Evolutionary conservation across 495 filamentous ascomycete genomes (phyloP).

Genomic region (Penicillium tannophilum): DNA sequence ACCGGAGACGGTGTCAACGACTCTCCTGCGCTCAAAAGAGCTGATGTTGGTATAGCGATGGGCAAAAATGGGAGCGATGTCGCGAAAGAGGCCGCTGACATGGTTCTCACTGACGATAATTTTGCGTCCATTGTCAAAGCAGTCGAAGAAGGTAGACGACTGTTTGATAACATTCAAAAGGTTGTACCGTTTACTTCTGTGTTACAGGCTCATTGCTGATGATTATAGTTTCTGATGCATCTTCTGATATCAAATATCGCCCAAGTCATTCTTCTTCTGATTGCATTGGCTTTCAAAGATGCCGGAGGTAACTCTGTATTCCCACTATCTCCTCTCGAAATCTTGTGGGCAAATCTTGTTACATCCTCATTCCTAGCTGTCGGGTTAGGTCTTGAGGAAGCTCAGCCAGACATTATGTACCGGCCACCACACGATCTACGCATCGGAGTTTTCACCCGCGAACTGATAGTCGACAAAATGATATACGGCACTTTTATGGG

Average conservation of each 20-base stretch:
- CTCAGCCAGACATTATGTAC: slow-evolving; percentile 66
- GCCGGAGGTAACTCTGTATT: slow-evolving; percentile 64
- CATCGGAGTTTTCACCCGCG: slow-evolving; percentile 68
- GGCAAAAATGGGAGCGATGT: slow-evolving; percentile 82
- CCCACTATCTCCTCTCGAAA: slow-evolving; percentile 72
- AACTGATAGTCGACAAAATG: slow-evolving; percentile 72
- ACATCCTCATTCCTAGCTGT: slow-evolving; percentile 76
- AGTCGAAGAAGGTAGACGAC: slow-evolving; percentile 69
- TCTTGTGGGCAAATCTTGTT: slow-evolving; percentile 78
- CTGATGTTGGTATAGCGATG: slow-evolving; percentile 88
- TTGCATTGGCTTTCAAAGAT: slow-evolving; percentile 75
- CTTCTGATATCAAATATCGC: slow-evolving; percentile 73
- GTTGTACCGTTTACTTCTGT: slow-evolving; percentile 2
- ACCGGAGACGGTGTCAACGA: slow-evolving; percentile 88
- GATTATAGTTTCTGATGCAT: slow-evolving; percentile 64
- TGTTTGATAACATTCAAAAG: slow-evolving; percentile 85
- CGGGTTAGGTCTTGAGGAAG: slow-evolving; percentile 71
- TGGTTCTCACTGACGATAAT: slow-evolving; percentile 88
- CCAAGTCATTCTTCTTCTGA: slow-evolving; percentile 70
- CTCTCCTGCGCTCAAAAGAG: slow-evolving; percentile 72
- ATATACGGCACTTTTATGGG: slow-evolving; percentile 74
- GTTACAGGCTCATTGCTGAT: not conserved
- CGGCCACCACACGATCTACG: slow-evolving; percentile 69
- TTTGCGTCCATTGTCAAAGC: slow-evolving; percentile 77
- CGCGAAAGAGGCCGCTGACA: slow-evolving; percentile 86